Percentiles rank a stretch among this genome's conserved stretches.
Evolutionary conservation across 345 rosid species (phyloP).

Genomic region (Dipteronia dyeriana): DNA sequence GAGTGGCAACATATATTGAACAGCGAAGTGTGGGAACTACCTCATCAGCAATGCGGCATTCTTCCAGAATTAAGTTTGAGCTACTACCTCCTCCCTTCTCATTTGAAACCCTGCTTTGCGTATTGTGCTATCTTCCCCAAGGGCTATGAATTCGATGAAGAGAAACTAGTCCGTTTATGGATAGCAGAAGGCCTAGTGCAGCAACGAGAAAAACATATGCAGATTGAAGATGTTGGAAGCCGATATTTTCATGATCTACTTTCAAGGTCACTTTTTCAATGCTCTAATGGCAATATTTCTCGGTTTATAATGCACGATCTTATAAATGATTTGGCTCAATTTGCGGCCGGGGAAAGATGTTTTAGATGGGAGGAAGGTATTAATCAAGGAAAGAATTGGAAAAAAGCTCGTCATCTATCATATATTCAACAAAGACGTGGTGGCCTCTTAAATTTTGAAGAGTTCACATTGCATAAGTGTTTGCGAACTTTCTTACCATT

Average conservation of each 20-base stretch:
- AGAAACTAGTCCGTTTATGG: neutral
- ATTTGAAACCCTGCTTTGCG: constrained; percentile 7
- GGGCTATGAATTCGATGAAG: neutral
- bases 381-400: constrained; percentile 14
- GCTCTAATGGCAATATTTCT: neutral
- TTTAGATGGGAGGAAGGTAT: constrained; percentile 29
- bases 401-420: constrained; percentile 37
- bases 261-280: neutral
- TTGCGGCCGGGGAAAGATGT: constrained; percentile 30
- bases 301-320: constrained; percentile 40
- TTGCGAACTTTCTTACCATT: constrained; percentile 15
- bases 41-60: neutral
- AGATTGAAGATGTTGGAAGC: neutral
- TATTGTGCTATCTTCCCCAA: constrained; percentile 9
- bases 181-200: neutral
- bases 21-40: neutral
- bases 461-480: neutral
- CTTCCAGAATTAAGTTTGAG: constrained; percentile 19
- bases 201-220: too few relatives aligned
- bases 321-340: constrained; percentile 36
- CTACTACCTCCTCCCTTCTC: constrained; percentile 28
- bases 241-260: neutral
- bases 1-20: neutral
- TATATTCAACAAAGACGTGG: constrained; percentile 1
- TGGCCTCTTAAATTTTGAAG: neutral